These are phyloP conservation scores for Solanum arcanum DNA, from an alignment of 257 asterid genomes.

Conservation along the genomic window DNA sequence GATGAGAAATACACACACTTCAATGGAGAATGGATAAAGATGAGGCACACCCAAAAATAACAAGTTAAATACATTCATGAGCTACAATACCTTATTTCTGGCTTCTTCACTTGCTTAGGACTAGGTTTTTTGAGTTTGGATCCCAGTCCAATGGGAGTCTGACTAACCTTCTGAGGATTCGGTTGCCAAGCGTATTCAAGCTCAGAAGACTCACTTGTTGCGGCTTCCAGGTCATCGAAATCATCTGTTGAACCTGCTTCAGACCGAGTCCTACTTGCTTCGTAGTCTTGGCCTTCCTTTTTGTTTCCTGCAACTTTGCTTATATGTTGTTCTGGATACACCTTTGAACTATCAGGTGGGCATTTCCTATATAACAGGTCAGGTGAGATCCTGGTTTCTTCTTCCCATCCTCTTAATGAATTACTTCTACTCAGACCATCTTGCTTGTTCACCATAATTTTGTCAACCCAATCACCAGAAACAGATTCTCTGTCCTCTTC, in stretches of 20 bases:
- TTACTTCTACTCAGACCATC: slow-evolving; percentile 12
- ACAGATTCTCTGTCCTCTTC: slow-evolving; percentile 31
- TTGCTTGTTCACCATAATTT: slow-evolving; percentile 34
- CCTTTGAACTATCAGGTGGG: slow-evolving; percentile 3
- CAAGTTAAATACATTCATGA: not conserved
- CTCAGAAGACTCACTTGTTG: slow-evolving; percentile 73
- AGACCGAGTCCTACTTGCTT: slow-evolving; percentile 5
- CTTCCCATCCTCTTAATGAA: slow-evolving; percentile 11
- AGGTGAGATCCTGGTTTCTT: slow-evolving; percentile 7
- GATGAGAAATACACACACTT: not conserved
- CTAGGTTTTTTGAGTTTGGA: slow-evolving; percentile 42
- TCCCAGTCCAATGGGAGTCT: slow-evolving; percentile 19
- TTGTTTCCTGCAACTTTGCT: slow-evolving; percentile 1
- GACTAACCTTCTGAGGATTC: slow-evolving; percentile 22
- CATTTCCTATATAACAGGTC: slow-evolving; percentile 20
- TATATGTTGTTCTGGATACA: slow-evolving; percentile 3
- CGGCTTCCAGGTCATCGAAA: slow-evolving; percentile 41
- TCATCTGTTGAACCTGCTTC: slow-evolving; percentile 18
- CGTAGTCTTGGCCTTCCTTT: slow-evolving; percentile 37
- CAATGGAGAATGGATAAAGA: not conserved
- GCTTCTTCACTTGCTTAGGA: slow-evolving; percentile 32
- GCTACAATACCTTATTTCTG: slow-evolving; percentile 39
- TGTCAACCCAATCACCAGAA: slow-evolving; percentile 45
- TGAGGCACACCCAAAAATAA: not conserved
- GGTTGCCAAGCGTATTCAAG: slow-evolving; percentile 35